Evolutionary conservation across 208 protist species (phyloP), one percentile per base, ranked within the genome.

Genomic region (Wallacemonas sp.): DNA sequence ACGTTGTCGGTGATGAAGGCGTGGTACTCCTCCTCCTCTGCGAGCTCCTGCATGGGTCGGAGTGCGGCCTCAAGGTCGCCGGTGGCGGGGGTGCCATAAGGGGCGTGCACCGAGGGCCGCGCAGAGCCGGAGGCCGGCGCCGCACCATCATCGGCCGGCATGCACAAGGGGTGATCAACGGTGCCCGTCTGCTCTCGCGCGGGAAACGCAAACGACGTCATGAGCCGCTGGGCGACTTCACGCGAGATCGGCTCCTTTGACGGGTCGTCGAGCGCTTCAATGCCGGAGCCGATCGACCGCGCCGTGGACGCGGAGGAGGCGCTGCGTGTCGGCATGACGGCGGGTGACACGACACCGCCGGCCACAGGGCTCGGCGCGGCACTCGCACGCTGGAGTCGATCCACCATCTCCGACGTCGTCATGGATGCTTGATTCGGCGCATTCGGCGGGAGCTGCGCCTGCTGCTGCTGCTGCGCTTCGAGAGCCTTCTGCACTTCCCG

Each of bases 21-120:
- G 32, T 42, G 57, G 28, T 75, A 70, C 57, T 76, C 71, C 57
- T 65, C 64, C 36, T 74, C 63, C 41, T 76, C 42, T 10, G 72
- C 71, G 57, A 59, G 45, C 65, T 62, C 38, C 54, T 71, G 61
- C 14, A 67, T 65, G 39, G 65, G 67, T 32, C 65, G 49, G 57
- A 75, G 71, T 23, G 39, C 54, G 26, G 49, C 50, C 38, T 48
- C 54, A 12, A 57, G 25, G 45, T 55, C 16, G 38, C 28, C 29
- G 14, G 54, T 59, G 20, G 33, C 20, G 66, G 41, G 42, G 33
- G 11, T 18, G 32, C 32, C 57, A 14, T 64, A 49, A 18, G 41
- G 28, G 14, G 41, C 25, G 26, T 64, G 57, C 14, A 8, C 14
- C 5, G 36, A 41, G 36, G 36, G 36, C 7, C 10, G 7, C 36